Evolutionary conservation across 805 yeast species (phyloP).

Genomic region (Helenozyma baotianmanensis): DNA sequence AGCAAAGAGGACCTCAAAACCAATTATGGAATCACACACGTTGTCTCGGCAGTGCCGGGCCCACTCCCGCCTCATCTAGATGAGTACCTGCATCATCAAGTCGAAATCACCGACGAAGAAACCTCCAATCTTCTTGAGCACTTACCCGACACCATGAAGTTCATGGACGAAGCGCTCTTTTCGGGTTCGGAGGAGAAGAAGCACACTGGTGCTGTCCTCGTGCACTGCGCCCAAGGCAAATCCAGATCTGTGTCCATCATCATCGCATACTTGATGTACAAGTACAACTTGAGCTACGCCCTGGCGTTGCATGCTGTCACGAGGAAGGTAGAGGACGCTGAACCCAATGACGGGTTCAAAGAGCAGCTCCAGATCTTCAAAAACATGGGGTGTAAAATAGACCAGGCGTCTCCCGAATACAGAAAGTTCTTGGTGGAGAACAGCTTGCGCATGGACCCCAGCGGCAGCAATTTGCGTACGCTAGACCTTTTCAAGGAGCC

Average conservation of each 20-base stretch:
- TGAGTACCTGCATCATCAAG: slow-evolving; percentile 50
- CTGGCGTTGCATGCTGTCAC: slow-evolving; percentile 75
- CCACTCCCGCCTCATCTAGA: slow-evolving; percentile 50
- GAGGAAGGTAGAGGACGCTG: slow-evolving; percentile 53
- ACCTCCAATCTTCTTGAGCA: slow-evolving; percentile 59
- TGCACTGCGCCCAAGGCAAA: slow-evolving; percentile 52
- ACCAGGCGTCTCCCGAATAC: slow-evolving; percentile 19
- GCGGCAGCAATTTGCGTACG: slow-evolving; percentile 9
- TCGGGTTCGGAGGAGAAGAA: slow-evolving; percentile 12
- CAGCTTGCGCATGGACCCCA: slow-evolving; percentile 16
- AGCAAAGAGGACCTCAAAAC: slow-evolving; percentile 40
- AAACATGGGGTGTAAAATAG: slow-evolving; percentile 25
- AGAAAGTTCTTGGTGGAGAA: slow-evolving; percentile 23
- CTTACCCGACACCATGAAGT: slow-evolving; percentile 57
- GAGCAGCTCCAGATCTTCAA: slow-evolving; percentile 68
- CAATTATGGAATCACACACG: slow-evolving; percentile 59
- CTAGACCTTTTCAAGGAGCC: slow-evolving; percentile 11
- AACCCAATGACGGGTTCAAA: slow-evolving; percentile 72
- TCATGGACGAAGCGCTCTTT: slow-evolving; percentile 62
- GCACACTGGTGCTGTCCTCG: slow-evolving; percentile 41
- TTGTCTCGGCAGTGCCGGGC: slow-evolving; percentile 68
- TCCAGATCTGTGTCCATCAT: slow-evolving; percentile 46
- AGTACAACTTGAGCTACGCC: slow-evolving; percentile 49
- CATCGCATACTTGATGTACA: slow-evolving; percentile 47
- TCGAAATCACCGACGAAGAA: slow-evolving; percentile 71